Evolutionary conservation across 495 filamentous ascomycete genomes (phyloP).

Genomic region (Penicillium manginii): DNA sequence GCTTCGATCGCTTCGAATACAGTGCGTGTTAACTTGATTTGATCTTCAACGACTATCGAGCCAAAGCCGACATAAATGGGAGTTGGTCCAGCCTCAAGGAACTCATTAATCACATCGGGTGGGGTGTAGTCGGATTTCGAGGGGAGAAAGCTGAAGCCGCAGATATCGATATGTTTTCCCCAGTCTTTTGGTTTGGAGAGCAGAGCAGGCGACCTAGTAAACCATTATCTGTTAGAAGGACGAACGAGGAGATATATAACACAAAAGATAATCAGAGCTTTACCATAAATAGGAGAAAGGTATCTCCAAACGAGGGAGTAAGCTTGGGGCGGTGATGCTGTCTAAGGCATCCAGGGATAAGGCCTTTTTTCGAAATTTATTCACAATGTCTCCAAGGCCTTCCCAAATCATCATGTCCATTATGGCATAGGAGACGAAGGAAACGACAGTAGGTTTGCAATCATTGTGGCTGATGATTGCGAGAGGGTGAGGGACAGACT

Average conservation of each 20-base stretch:
- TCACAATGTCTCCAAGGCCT: conserved; percentile 76
- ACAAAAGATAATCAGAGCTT: background rate
- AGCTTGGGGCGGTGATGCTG: conserved; percentile 67
- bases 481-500: conserved; percentile 58
- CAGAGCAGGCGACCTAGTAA: conserved; percentile 71
- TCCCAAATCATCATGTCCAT: conserved; percentile 87
- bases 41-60: conserved; percentile 80
- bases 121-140: conserved; percentile 67
- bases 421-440: conserved; percentile 74
- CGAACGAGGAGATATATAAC: background rate
- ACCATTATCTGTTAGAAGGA: background rate
- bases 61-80: conserved; percentile 85
- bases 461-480: conserved; percentile 58
- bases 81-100: conserved; percentile 66
- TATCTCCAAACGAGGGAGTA: conserved; percentile 65
- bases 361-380: conserved; percentile 68
- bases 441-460: conserved; percentile 60
- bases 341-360: conserved; percentile 69
- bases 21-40: conserved; percentile 63
- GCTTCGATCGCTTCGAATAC: conserved; percentile 70
- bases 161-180: conserved; percentile 69
- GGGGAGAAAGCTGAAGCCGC: conserved; percentile 75
- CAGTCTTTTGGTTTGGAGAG: conserved; percentile 80
- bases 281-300: conserved; percentile 81
- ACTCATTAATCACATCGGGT: conserved; percentile 60